Percentiles rank a stretch among this genome's conserved stretches.
Evolutionary conservation across 2,329 filamentous ascomycete genomes (phyloP).

Genomic region (Macrophomina tecta): DNA sequence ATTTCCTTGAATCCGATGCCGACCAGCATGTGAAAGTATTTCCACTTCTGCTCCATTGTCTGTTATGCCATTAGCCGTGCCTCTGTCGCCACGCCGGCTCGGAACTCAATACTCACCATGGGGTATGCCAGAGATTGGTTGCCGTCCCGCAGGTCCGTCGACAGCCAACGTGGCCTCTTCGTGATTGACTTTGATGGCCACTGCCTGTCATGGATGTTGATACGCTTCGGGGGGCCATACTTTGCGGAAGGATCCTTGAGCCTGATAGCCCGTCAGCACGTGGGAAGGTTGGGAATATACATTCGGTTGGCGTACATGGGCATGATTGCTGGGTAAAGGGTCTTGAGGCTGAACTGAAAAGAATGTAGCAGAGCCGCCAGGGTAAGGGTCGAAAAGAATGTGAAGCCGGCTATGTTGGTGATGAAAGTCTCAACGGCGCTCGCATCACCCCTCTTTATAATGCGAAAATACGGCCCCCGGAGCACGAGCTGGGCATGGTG

Average conservation of each 20-base stretch:
- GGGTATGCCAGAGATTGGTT: constrained; percentile 93
- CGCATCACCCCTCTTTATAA: no score
- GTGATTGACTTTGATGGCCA: constrained; percentile 84
- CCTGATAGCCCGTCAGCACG: constrained; percentile 40
- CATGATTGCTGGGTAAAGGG: not conserved
- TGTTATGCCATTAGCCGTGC: constrained; percentile 51
- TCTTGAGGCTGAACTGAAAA: not conserved
- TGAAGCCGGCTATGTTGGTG: no score
- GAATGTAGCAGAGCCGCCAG: no score
- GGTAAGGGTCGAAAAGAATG: no score
- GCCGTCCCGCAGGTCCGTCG: constrained; percentile 86
- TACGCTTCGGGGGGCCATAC: constrained; percentile 72
- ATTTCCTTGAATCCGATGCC: constrained; percentile 97
- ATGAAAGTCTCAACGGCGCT: no score
- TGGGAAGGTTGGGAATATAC: not conserved
- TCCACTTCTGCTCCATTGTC: constrained; percentile 91
- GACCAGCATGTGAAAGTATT: constrained; percentile 92
- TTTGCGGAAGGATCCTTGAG: constrained; percentile 78
- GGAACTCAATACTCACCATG: constrained; percentile 67
- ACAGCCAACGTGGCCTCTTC: constrained; percentile 88
- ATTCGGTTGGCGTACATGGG: not conserved
- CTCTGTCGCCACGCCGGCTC: not conserved
- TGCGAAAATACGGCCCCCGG: no score
- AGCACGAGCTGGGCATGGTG: no score
- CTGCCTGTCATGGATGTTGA: constrained; percentile 73